Conservation (phyloP, 176 grass and related monocot species). For the Triticum urartu region DNA sequence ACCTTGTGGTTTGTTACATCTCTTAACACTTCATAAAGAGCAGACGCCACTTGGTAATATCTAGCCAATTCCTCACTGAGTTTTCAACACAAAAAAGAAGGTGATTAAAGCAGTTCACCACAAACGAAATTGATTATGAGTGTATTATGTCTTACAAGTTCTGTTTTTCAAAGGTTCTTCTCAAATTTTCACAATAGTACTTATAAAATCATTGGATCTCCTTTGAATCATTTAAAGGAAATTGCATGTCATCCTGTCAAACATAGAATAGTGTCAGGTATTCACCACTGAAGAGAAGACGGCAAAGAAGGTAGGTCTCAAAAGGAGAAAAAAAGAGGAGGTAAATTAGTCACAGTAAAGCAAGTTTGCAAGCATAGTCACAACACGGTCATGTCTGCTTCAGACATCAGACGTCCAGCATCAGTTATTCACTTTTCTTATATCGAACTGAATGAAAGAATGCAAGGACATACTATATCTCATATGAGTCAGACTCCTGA, state of each 20-base stretch:
- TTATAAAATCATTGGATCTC: slow-evolving; percentile 66
- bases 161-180: slow-evolving; percentile 27
- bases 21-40: slow-evolving; percentile 66
- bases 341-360: slow-evolving; percentile 12
- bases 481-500: slow-evolving; percentile 2
- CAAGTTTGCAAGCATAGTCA: slow-evolving; percentile 10
- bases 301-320: neutral
- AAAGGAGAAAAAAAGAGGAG: slow-evolving; percentile 14
- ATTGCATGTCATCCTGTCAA: slow-evolving; percentile 44
- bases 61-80: slow-evolving; percentile 60
- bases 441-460: slow-evolving; percentile 22
- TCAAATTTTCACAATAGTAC: slow-evolving; percentile 52
- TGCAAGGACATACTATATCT: neutral
- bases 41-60: slow-evolving; percentile 60
- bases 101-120: slow-evolving; percentile 21
- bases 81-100: slow-evolving; percentile 23
- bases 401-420: neutral
- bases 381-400: neutral
- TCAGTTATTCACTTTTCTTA: neutral
- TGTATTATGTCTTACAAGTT: slow-evolving; percentile 60
- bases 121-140: neutral
- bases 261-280: slow-evolving; percentile 17
- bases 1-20: slow-evolving; percentile 49
- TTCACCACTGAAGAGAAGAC: slow-evolving; percentile 17
- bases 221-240: slow-evolving; percentile 44